Conservation (phyloP, 1,284 basidiomycete genomes). For the Retiboletus flavoniger region DNA sequence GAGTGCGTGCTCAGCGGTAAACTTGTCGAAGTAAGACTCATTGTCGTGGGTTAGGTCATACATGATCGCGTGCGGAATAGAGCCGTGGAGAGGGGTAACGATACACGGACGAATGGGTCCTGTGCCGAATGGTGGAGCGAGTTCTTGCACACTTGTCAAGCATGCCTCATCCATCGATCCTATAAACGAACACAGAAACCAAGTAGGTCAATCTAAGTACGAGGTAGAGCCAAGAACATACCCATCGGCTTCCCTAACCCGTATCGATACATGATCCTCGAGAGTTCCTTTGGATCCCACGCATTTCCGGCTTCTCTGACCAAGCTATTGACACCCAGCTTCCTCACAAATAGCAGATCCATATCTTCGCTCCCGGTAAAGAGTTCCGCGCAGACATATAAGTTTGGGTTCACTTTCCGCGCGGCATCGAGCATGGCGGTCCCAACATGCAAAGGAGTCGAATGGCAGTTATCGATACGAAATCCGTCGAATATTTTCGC, state of each 20-base stretch:
- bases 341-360: constrained; percentile 87
- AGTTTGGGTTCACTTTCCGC: constrained; percentile 82
- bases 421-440: constrained; percentile 89
- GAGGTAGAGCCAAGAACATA: constrained; percentile 34
- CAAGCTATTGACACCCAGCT: constrained; percentile 88
- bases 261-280: constrained; percentile 80
- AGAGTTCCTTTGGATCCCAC: constrained; percentile 83
- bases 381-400: constrained; percentile 95
- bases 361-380: constrained; percentile 96
- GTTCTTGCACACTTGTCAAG: constrained; percentile 71
- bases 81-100: constrained; percentile 80
- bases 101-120: constrained; percentile 72
- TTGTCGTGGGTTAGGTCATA: constrained; percentile 97
- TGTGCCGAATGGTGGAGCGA: constrained; percentile 74
- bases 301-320: constrained; percentile 92
- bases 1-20: constrained; percentile 90
- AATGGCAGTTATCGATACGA: constrained; percentile 98
- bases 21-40: constrained; percentile 84
- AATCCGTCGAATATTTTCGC: constrained; percentile 91
- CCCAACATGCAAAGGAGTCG: constrained; percentile 94
- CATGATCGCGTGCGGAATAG: constrained; percentile 84
- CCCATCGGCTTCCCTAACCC: constrained; percentile 91
- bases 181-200: constrained; percentile 25
- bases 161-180: constrained; percentile 92
- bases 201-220: background rate